phyloP scores from a whole-genome alignment of 169 alveolate genomes.

The Theileria equi region DNA sequence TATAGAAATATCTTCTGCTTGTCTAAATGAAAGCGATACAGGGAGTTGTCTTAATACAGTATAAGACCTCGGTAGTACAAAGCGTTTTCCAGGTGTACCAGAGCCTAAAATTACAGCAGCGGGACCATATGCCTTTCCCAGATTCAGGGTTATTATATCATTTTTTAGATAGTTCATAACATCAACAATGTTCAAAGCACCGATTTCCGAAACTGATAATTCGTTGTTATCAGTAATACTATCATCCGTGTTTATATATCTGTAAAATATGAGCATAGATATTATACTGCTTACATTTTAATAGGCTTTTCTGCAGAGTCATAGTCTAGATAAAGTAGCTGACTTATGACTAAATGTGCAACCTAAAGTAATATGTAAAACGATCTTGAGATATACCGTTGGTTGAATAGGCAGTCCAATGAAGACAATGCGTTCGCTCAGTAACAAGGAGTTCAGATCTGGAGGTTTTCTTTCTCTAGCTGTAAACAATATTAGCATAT shows the following conservation, averaged over 20 bases:
- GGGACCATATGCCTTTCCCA: conserved; percentile 71
- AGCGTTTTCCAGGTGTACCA: conserved; percentile 70
- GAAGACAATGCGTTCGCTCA: conserved; percentile 67
- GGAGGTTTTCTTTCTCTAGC: conserved; percentile 16
- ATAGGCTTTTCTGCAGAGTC: conserved; percentile 70
- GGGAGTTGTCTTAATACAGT: conserved; percentile 67
- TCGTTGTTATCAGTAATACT: conserved; percentile 57
- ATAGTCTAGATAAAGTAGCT: conserved; percentile 67
- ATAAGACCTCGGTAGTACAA: conserved; percentile 66
- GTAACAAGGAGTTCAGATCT: conserved; percentile 62
- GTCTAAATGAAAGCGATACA: conserved; percentile 59
- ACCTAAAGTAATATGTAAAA: conserved; percentile 3
- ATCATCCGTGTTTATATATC: conserved; percentile 61
- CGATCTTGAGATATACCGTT: conserved; percentile 18
- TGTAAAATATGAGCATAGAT: neutral
- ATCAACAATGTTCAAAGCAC: conserved; percentile 68
- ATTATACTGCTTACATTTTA: conserved; percentile 34
- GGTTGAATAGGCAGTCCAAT: conserved; percentile 69
- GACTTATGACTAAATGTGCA: conserved; percentile 67
- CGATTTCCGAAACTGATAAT: conserved; percentile 58
- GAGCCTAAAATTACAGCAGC: conserved; percentile 68
- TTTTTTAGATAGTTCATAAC: conserved; percentile 63
- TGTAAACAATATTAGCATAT: neutral
- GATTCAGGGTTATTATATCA: conserved; percentile 45
- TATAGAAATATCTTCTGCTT: conserved; percentile 70